Conservation (phyloP, 148 eudicot species). For the Vaccinium myrtillus region DNA sequence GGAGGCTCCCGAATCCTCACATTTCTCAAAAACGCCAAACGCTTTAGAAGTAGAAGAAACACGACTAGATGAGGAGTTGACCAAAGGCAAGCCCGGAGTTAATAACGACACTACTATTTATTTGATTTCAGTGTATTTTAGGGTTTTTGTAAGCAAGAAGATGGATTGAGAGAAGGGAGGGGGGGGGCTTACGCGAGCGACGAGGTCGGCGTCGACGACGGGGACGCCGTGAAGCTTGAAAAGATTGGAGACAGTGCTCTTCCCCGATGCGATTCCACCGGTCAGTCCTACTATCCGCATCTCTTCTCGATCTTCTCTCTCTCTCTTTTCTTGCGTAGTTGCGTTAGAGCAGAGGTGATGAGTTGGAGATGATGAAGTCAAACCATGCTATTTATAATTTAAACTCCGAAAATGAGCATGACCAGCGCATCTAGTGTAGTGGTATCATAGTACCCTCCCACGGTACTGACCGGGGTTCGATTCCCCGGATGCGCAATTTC, state of each 20-base stretch:
- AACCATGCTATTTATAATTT: too few relatives aligned
- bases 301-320: neutral
- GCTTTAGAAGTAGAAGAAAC: too few relatives aligned
- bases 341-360: neutral
- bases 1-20: too few relatives aligned
- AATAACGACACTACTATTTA: too few relatives aligned
- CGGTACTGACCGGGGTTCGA: conserved; percentile 23
- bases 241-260: conserved; percentile 87
- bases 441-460: conserved; percentile 25
- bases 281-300: conserved; percentile 94
- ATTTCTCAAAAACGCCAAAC: too few relatives aligned
- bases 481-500: conserved; percentile 26
- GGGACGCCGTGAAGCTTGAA: conserved; percentile 72
- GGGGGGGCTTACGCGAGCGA: conserved; percentile 65
- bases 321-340: neutral
- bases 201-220: conserved; percentile 84
- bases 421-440: conserved; percentile 17
- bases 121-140: neutral
- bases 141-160: neutral
- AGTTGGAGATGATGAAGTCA: neutral
- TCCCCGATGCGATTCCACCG: conserved; percentile 89
- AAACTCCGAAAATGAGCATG: neutral
- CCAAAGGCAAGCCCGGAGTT: too few relatives aligned
- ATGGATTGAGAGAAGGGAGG: neutral
- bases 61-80: too few relatives aligned